Conservation (phyloP, 1,284 basidiomycete species). For the Blastosporella zonata region DNA sequence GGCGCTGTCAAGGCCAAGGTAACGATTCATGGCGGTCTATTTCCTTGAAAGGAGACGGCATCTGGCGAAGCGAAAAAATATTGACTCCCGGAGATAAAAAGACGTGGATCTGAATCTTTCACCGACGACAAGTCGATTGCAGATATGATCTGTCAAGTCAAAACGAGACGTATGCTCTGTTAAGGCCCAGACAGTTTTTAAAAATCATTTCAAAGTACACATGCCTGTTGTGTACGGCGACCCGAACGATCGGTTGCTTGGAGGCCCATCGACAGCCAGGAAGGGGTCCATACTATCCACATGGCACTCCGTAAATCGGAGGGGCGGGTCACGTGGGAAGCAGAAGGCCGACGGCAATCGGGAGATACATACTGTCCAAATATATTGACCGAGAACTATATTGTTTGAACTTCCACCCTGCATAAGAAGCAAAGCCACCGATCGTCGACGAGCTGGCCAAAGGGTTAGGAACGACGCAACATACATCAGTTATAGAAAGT, state of each 20-base stretch:
- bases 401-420: not conserved
- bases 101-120: not conserved
- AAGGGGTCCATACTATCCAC: too few species aligned
- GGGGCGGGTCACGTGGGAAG: not conserved
- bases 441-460: not conserved
- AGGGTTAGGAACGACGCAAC: not conserved
- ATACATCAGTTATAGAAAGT: not conserved
- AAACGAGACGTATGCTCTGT: not conserved
- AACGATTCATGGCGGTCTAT: conserved; percentile 3
- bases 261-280: too few species aligned
- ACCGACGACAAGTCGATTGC: not conserved
- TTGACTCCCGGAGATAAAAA: conserved; percentile 1
- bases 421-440: not conserved
- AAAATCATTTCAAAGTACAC: not conserved
- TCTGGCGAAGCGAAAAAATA: not conserved
- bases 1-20: conserved; percentile 6
- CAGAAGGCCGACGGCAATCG: not conserved
- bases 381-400: not conserved
- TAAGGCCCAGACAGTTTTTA: not conserved
- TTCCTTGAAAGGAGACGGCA: not conserved
- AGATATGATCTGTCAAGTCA: not conserved
- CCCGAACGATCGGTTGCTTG: too few species aligned
- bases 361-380: not conserved
- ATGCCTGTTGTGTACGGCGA: too few species aligned
- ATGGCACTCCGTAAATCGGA: too few species aligned